These are phyloP conservation scores for Suhomyces bribrorum DNA, from an alignment of 1,139 yeast species.

Conservation along the genomic window DNA sequence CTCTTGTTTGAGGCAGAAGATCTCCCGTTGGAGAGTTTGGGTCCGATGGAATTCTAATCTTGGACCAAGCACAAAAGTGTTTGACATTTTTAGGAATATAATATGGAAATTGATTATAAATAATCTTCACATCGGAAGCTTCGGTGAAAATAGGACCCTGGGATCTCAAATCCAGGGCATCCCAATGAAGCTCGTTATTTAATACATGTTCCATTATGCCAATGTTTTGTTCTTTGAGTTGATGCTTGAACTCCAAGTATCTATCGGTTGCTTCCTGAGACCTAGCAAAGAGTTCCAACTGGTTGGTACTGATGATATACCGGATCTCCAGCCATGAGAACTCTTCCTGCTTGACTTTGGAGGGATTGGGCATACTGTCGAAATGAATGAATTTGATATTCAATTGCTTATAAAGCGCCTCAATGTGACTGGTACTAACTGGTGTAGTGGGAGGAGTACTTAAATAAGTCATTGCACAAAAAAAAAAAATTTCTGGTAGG, in stretches of 20 bases:
- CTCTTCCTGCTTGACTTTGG: conserved; percentile 34
- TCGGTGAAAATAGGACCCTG: conserved; percentile 20
- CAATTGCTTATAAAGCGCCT: conserved; percentile 16
- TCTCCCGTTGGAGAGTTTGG: conserved; percentile 43
- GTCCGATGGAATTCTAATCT: conserved; percentile 33
- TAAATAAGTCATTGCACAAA: conserved; percentile 14
- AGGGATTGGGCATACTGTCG: conserved; percentile 43
- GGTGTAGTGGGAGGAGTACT: conserved; percentile 21
- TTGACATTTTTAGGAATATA: conserved; percentile 36
- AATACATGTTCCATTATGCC: conserved; percentile 41
- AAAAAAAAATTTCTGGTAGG: not conserved
- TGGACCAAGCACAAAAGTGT: conserved; percentile 50
- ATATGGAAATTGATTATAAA: conserved; percentile 48
- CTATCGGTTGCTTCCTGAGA: conserved; percentile 33
- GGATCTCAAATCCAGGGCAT: conserved; percentile 22
- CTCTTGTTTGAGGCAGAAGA: conserved; percentile 39
- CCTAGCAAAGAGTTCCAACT: conserved; percentile 44
- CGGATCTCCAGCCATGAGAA: conserved; percentile 39
- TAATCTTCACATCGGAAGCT: conserved; percentile 26
- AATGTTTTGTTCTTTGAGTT: conserved; percentile 26
- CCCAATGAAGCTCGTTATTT: conserved; percentile 40
- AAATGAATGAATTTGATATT: conserved; percentile 29
- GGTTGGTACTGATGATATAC: conserved; percentile 33
- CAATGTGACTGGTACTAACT: conserved; percentile 10
- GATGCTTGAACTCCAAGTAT: conserved; percentile 37